Evolutionary conservation across 441 rosid genomes (phyloP).

Genomic region (Erodium texanum): DNA sequence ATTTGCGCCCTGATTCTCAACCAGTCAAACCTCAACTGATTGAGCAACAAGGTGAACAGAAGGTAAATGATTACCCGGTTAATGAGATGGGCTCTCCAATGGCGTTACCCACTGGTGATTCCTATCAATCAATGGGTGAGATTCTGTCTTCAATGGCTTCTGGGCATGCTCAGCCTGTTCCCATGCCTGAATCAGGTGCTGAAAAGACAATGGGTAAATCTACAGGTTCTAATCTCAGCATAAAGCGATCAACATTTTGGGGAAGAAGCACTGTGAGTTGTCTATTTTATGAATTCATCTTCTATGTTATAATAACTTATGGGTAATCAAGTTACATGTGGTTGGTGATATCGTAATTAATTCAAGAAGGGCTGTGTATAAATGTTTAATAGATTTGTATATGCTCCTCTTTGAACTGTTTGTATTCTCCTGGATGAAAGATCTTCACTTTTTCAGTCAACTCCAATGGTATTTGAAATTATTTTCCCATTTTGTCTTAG

Average conservation of each 20-base stretch:
- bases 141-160: constrained; percentile 54
- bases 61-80: constrained; percentile 42
- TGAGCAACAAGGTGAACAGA: constrained; percentile 50
- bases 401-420: too few species aligned
- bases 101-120: constrained; percentile 43
- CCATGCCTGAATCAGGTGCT: constrained; percentile 35
- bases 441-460: too few species aligned
- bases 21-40: constrained; percentile 31
- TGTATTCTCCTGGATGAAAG: too few species aligned
- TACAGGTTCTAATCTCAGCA: constrained; percentile 45
- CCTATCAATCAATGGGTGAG: constrained; percentile 67
- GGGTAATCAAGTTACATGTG: constrained; percentile 14
- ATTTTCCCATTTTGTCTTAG: too few species aligned
- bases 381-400: too few species aligned
- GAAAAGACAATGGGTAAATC: constrained; percentile 57
- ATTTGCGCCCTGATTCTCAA: constrained; percentile 35
- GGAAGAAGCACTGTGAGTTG: constrained; percentile 77
- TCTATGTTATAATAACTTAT: constrained; percentile 14
- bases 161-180: constrained; percentile 40
- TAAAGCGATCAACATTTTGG: constrained; percentile 79
- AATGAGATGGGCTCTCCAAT: constrained; percentile 37
- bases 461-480: too few species aligned
- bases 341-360: constrained; percentile 9
- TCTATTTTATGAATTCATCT: constrained; percentile 4
- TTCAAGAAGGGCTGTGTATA: too few species aligned